Conservation (phyloP, 176 grass and related monocot genomes). For the Tuctoria greenei region DNA sequence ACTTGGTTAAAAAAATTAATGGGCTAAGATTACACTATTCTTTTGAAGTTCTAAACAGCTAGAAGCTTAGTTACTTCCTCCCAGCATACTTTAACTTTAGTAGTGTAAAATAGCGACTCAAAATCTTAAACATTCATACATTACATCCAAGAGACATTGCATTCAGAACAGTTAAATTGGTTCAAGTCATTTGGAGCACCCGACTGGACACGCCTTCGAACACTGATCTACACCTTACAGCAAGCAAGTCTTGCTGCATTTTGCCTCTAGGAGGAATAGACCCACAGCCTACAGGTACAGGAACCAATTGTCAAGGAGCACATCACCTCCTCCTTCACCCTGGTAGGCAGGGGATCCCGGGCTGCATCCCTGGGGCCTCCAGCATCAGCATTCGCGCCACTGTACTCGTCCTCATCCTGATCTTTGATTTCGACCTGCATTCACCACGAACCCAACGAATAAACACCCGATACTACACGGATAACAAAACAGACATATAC, state of each 20-base stretch:
- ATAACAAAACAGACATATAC: background rate
- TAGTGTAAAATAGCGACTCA: constrained; percentile 9
- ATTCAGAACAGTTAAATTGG: background rate
- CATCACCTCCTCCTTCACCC: constrained; percentile 43
- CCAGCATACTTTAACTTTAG: background rate
- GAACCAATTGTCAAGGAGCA: background rate
- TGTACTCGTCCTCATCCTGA: constrained; percentile 30
- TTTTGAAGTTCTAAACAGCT: background rate
- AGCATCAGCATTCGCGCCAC: background rate
- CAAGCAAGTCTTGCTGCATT: background rate
- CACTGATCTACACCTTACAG: background rate
- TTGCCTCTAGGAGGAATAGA: background rate
- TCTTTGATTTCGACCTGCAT: constrained; percentile 81
- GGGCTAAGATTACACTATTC: background rate
- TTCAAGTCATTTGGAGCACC: too few relatives aligned
- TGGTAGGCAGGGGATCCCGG: constrained; percentile 13
- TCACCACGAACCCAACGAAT: background rate
- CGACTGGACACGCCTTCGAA: too few relatives aligned
- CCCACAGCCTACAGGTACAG: background rate
- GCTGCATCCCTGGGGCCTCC: background rate
- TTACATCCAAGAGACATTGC: background rate
- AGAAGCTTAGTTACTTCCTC: constrained; percentile 6
- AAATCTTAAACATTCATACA: background rate
- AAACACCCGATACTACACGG: background rate
- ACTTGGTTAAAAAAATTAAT: constrained; percentile 18